A percentile compares a stretch with the other conserved stretches of the same genome.
Conservation (phyloP, 2,329 filamentous ascomycete species). For the Apiospora aurea region DNA sequence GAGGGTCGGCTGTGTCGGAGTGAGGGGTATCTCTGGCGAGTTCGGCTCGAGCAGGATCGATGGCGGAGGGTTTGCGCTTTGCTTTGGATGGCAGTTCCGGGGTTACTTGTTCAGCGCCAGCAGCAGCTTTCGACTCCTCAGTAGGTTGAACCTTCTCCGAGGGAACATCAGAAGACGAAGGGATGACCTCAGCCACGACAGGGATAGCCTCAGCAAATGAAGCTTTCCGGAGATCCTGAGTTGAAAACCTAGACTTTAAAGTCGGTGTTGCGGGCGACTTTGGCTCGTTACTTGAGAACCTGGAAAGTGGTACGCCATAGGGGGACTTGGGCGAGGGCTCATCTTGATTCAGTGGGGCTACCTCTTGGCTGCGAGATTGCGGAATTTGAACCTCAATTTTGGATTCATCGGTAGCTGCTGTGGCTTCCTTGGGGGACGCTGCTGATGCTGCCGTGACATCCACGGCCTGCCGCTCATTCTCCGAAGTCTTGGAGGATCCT, state of each 20-base stretch:
- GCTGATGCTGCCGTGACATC: conserved; percentile 33
- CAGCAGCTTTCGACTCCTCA: conserved; percentile 6
- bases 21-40: conserved; percentile 44
- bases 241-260: conserved; percentile 54
- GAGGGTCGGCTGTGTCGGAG: conserved; percentile 54
- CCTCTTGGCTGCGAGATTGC: conserved; percentile 18
- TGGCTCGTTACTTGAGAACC: conserved; percentile 37
- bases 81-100: conserved; percentile 6
- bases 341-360: conserved; percentile 28
- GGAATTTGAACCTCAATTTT: conserved; percentile 24
- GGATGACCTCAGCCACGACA: conserved; percentile 15
- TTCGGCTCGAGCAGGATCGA: conserved; percentile 65
- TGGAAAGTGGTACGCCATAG: conserved; percentile 37
- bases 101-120: not conserved
- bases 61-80: conserved; percentile 41
- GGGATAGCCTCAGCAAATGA: conserved; percentile 32
- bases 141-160: conserved; percentile 15
- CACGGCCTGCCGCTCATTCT: conserved; percentile 22
- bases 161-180: conserved; percentile 26
- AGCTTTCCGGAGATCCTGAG: conserved; percentile 43
- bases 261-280: conserved; percentile 40
- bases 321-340: conserved; percentile 33
- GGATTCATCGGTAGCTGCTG: conserved; percentile 18
- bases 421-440: conserved; percentile 23
- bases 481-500: conserved; percentile 38